Evolutionary conservation across 2,329 filamentous ascomycete species (phyloP).

Genomic region (Phialocephala sp.): DNA sequence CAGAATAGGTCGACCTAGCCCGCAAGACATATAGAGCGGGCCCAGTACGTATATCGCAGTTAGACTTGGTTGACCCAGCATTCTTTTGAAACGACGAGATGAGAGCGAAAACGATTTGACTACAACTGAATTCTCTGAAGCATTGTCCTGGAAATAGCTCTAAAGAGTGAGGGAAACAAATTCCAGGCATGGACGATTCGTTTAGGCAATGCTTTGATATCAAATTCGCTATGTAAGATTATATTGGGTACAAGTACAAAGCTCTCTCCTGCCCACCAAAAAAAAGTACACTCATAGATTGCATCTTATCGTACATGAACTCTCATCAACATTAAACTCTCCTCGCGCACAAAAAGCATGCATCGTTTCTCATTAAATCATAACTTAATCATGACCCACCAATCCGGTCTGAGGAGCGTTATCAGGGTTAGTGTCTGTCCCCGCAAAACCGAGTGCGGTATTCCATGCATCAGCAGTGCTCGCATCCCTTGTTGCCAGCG

Average conservation of each 20-base stretch:
- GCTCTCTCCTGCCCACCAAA: background rate
- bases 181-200: too few species aligned
- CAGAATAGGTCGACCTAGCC: too few species aligned
- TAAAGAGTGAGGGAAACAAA: too few species aligned
- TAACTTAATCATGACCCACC: slow-evolving; percentile 37
- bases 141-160: too few species aligned
- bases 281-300: background rate
- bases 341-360: background rate
- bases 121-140: too few species aligned
- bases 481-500: slow-evolving; percentile 54
- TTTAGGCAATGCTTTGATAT: too few species aligned
- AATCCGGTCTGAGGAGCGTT: slow-evolving; percentile 39
- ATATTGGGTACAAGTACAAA: background rate
- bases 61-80: too few species aligned
- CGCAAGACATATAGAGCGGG: too few species aligned
- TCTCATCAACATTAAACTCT: background rate
- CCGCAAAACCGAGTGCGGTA: slow-evolving; percentile 45
- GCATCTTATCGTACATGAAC: background rate
- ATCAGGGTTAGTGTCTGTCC: slow-evolving; percentile 40
- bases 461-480: slow-evolving; percentile 54
- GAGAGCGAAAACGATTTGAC: too few species aligned
- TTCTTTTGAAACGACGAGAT: too few species aligned
- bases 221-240: too few species aligned
- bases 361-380: slow-evolving; percentile 13
- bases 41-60: too few species aligned